Percentiles rank a stretch among this genome's conserved stretches.
Evolutionary conservation across 352 stramenopile genomes (phyloP).

Genomic region (Phytopythium sindhum): DNA sequence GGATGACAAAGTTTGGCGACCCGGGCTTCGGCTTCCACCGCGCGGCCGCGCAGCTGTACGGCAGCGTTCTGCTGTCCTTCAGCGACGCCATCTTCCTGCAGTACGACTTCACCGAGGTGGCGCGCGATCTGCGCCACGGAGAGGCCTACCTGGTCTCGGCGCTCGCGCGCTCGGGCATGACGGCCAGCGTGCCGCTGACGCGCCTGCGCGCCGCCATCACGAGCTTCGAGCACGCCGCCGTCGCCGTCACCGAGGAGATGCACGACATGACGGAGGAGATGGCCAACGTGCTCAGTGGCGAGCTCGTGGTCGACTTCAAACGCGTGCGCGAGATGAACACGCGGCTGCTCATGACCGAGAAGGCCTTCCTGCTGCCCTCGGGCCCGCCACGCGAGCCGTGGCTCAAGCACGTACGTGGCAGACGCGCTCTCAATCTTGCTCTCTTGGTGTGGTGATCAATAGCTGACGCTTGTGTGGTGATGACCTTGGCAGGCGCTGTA

Average conservation of each 20-base stretch:
- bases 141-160: conserved; percentile 51
- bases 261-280: conserved; percentile 53
- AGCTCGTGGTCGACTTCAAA: conserved; percentile 71
- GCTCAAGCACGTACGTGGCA: conserved; percentile 72
- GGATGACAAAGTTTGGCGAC: conserved; percentile 75
- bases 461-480: not conserved
- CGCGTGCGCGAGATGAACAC: conserved; percentile 83
- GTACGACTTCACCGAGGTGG: conserved; percentile 83
- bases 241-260: conserved; percentile 55
- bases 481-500: conserved; percentile 48
- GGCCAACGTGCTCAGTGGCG: conserved; percentile 52
- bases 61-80: conserved; percentile 71
- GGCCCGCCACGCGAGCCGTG: conserved; percentile 71
- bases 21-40: conserved; percentile 71
- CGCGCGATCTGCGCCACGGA: conserved; percentile 60
- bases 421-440: not conserved
- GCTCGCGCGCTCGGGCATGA: conserved; percentile 31
- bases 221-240: conserved; percentile 56
- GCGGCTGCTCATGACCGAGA: conserved; percentile 76
- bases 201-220: conserved; percentile 58
- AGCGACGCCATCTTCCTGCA: conserved; percentile 79
- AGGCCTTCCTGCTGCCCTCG: conserved; percentile 67
- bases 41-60: conserved; percentile 73
- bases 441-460: not conserved
- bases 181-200: conserved; percentile 29